A percentile compares a stretch with the other conserved stretches of the same genome.
Conservation (phyloP, 805 yeast genomes). For the Starmerella stigmatis region DNA sequence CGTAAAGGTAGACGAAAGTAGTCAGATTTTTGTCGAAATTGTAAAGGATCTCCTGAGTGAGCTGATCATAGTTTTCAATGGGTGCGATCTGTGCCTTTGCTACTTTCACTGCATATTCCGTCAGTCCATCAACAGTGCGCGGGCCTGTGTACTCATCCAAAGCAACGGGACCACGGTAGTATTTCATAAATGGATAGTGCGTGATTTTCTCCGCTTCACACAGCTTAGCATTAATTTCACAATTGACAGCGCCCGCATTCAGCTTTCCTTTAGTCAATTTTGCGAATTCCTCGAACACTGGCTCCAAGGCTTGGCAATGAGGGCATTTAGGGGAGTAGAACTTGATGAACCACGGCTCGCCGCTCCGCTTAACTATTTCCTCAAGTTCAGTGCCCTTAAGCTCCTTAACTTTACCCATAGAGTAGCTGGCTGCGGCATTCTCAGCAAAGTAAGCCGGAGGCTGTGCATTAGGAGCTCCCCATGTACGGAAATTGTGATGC, state of each 20-base stretch:
- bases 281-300: constrained; percentile 33
- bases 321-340: constrained; percentile 36
- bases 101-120: constrained; percentile 27
- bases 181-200: constrained; percentile 22
- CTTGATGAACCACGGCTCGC: constrained; percentile 34
- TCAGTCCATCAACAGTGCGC: constrained; percentile 29
- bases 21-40: constrained; percentile 24
- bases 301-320: constrained; percentile 32
- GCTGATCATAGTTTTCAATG: constrained; percentile 23
- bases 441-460: constrained; percentile 17
- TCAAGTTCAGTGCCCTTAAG: constrained; percentile 27
- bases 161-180: constrained; percentile 17
- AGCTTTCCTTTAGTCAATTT: constrained; percentile 26
- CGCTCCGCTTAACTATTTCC: constrained; percentile 24
- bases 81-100: constrained; percentile 27
- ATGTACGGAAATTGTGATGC: constrained; percentile 21
- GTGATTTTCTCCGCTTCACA: constrained; percentile 31
- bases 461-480: constrained; percentile 21
- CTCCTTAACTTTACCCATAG: constrained; percentile 30
- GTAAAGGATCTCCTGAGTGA: constrained; percentile 23
- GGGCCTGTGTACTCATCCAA: constrained; percentile 25
- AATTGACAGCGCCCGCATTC: constrained; percentile 35
- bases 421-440: constrained; percentile 10
- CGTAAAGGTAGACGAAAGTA: constrained; percentile 34
- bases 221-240: constrained; percentile 28